Evolutionary conservation across 805 yeast genomes (phyloP).

Genomic region (Zygoascus bituminiphila): DNA sequence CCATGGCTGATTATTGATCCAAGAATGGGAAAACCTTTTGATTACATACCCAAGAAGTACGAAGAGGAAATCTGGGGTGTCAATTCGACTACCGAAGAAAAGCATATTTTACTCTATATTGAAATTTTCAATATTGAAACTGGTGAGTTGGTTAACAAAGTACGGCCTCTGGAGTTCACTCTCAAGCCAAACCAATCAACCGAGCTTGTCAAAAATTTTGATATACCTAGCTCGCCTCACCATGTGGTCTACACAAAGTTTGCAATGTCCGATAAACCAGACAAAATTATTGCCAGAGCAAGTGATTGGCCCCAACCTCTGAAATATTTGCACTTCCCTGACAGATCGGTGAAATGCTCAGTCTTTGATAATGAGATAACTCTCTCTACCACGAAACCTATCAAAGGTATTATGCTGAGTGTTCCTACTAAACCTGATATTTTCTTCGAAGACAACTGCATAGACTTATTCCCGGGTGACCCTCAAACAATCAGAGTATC

Average conservation of each 20-base stretch:
- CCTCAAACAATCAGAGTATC: constrained; percentile 14
- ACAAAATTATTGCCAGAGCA: constrained; percentile 25
- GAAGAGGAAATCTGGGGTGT: constrained; percentile 37
- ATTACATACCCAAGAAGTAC: constrained; percentile 22
- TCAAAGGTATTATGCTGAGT: constrained; percentile 38
- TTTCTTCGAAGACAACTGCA: constrained; percentile 37
- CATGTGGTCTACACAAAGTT: constrained; percentile 19
- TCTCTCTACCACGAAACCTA: constrained; percentile 31
- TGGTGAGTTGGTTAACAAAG: constrained; percentile 26
- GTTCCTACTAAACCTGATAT: constrained; percentile 23
- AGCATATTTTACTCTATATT: constrained; percentile 23
- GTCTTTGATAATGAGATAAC: constrained; percentile 24
- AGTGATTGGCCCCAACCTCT: constrained; percentile 47
- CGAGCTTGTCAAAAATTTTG: constrained; percentile 21
- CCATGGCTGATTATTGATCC: constrained; percentile 13
- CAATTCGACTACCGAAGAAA: constrained; percentile 25
- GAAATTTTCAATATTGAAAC: constrained; percentile 28
- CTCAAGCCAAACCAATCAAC: constrained; percentile 28
- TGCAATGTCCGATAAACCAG: constrained; percentile 12
- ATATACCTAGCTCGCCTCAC: constrained; percentile 10
- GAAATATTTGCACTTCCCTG: constrained; percentile 33
- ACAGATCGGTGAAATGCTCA: constrained; percentile 20
- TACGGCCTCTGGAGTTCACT: constrained; percentile 3
- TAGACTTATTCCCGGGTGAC: constrained; percentile 40
- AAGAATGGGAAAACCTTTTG: constrained; percentile 21